Evolutionary conservation across 148 eudicot species (phyloP).

Genomic region (Amaranthus cruentus): DNA sequence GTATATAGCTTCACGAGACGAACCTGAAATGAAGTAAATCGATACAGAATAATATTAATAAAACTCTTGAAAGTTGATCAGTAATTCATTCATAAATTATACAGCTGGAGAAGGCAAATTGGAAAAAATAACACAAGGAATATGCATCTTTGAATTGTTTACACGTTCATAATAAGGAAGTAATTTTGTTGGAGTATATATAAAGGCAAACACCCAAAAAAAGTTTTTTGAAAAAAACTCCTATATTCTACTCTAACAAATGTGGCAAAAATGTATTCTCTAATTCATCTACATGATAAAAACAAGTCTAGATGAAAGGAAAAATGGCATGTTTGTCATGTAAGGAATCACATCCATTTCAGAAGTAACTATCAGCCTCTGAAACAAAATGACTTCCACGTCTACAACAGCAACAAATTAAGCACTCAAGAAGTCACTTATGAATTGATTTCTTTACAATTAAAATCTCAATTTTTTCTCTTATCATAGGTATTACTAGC

Average conservation of each 20-base stretch:
- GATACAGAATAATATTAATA: background rate
- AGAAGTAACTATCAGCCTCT: constrained; percentile 20
- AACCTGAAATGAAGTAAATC: constrained; percentile 42
- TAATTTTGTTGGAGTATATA: background rate
- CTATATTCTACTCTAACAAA: background rate
- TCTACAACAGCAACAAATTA: background rate
- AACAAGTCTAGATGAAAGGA: constrained; percentile 25
- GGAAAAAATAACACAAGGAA: background rate
- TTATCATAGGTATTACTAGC: background rate
- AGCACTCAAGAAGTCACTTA: constrained; percentile 19
- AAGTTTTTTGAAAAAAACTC: constrained; percentile 10
- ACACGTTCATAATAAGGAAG: constrained; percentile 2
- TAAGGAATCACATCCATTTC: constrained; percentile 37
- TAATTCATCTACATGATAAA: constrained; percentile 32
- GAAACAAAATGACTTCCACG: constrained; percentile 27
- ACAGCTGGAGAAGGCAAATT: background rate
- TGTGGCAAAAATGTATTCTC: constrained; percentile 30
- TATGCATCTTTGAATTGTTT: background rate
- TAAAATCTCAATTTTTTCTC: background rate
- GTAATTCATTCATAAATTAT: background rate
- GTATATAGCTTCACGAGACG: constrained; percentile 79
- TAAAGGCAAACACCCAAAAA: background rate
- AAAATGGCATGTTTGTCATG: constrained; percentile 28
- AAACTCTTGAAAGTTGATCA: background rate
- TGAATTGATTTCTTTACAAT: constrained; percentile 5